These are phyloP conservation scores for Thermochaetoides dissita DNA, from an alignment of 2,329 filamentous ascomycete genomes.

Conservation along the genomic window DNA sequence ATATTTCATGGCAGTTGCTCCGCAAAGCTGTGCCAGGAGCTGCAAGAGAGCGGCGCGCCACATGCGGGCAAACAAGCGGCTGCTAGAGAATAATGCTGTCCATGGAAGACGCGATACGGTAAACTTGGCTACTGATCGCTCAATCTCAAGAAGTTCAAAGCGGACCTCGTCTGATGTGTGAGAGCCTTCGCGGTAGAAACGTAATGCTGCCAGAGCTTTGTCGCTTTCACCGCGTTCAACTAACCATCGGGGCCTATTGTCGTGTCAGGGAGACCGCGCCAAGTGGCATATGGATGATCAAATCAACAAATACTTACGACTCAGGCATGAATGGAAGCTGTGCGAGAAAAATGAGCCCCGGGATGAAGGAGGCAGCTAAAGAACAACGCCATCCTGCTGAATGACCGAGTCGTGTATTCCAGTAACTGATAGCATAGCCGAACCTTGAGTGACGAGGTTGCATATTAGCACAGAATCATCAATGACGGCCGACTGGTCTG, in stretches of 20 bases:
- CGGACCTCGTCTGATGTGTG: conserved; percentile 23
- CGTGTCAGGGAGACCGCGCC: background rate
- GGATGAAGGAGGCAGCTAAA: conserved; percentile 35
- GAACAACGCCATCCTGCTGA: conserved; percentile 40
- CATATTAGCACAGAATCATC: too few species aligned
- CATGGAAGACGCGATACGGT: conserved; percentile 24
- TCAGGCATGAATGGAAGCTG: conserved; percentile 40
- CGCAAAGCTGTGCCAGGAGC: conserved; percentile 48
- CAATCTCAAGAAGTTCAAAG: conserved; percentile 32
- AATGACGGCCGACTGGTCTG: background rate
- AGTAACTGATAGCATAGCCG: conserved; percentile 41
- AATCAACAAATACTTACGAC: conserved; percentile 26
- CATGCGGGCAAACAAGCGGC: conserved; percentile 34
- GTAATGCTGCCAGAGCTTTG: conserved; percentile 29
- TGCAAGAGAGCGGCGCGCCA: conserved; percentile 44
- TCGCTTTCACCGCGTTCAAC: conserved; percentile 33
- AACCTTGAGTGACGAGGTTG: conserved; percentile 25
- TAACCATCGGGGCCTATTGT: conserved; percentile 39
- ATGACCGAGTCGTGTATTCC: conserved; percentile 29
- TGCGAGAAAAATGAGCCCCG: conserved; percentile 32
- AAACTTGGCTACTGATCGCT: conserved; percentile 27
- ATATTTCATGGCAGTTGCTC: conserved; percentile 46
- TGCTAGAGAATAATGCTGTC: conserved; percentile 35
- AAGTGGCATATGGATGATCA: background rate
- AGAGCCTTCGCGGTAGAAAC: conserved; percentile 34